These are phyloP conservation scores for Ustilago crameri DNA, from an alignment of 1,284 basidiomycete species.

Conservation along the genomic window DNA sequence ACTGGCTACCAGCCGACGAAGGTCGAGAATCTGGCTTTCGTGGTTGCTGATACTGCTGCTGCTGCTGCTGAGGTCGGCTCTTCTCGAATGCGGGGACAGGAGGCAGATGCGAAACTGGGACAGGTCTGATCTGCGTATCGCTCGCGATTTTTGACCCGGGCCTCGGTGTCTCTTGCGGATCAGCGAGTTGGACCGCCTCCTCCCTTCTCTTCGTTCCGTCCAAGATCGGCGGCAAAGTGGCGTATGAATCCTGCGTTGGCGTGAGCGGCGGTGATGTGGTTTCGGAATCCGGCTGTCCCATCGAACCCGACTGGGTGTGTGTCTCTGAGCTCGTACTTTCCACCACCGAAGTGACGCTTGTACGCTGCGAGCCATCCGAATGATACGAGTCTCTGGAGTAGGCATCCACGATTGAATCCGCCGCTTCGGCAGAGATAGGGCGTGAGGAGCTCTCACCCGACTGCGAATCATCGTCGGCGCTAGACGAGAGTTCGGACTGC, in stretches of 20 bases:
- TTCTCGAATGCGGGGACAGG: constrained; percentile 57
- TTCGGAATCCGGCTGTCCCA: constrained; percentile 4
- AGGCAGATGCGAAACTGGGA: constrained; percentile 48
- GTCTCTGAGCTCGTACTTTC: constrained; percentile 32
- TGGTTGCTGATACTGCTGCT: constrained; percentile 15
- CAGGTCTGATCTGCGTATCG: constrained; percentile 42
- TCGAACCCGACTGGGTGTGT: constrained; percentile 1
- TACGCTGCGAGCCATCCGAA: constrained; percentile 55
- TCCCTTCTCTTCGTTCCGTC: constrained; percentile 3
- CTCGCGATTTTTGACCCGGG: constrained; percentile 8
- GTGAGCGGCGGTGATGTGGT: constrained; percentile 42
- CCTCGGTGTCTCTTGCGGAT: constrained; percentile 18
- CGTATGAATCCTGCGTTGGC: constrained; percentile 45
- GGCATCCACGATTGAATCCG: constrained; percentile 59
- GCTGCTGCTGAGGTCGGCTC: constrained; percentile 25
- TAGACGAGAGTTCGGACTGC: constrained; percentile 49
- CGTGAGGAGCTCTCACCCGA: constrained; percentile 43
- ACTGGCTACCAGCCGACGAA: constrained; percentile 11
- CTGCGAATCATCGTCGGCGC: constrained; percentile 43
- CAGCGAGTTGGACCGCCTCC: background rate
- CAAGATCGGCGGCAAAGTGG: constrained; percentile 1
- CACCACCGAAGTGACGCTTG: constrained; percentile 51
- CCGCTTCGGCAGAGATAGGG: constrained; percentile 52
- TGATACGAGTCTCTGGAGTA: constrained; percentile 59
- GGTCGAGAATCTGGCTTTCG: constrained; percentile 20